A percentile compares a stretch with the other conserved stretches of the same genome.
phyloP scores from a whole-genome alignment of 1,284 basidiomycete genomes.

The Rhodotorula sp. region DNA sequence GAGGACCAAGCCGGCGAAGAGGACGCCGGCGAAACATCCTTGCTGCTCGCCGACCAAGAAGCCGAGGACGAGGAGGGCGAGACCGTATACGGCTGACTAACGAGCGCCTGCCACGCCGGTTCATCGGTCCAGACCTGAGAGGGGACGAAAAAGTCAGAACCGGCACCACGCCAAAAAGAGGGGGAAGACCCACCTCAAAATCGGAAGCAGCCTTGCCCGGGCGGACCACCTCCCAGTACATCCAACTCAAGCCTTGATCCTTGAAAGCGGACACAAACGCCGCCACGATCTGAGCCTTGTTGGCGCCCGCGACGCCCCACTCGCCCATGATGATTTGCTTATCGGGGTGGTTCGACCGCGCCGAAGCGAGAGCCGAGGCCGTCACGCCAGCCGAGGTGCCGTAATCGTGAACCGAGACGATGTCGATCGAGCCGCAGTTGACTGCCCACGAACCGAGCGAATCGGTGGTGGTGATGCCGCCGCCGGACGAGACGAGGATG shows the following conservation, averaged over 20 bases:
- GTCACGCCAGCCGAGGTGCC: slow-evolving; percentile 49
- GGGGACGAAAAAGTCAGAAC: background rate
- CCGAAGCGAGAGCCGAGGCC: slow-evolving; percentile 43
- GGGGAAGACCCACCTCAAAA: slow-evolving; percentile 37
- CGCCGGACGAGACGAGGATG: slow-evolving; percentile 43
- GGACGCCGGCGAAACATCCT: background rate
- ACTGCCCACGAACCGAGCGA: slow-evolving; percentile 51
- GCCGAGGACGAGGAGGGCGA: background rate
- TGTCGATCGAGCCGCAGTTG: slow-evolving; percentile 49
- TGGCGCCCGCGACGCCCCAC: slow-evolving; percentile 51
- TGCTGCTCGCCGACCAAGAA: background rate
- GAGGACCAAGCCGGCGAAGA: background rate
- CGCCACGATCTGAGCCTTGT: slow-evolving; percentile 50
- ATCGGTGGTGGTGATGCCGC: slow-evolving; percentile 50
- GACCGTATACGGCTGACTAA: slow-evolving; percentile 19
- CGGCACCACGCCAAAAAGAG: no score
- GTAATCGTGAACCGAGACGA: slow-evolving; percentile 53
- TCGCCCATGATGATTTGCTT: slow-evolving; percentile 48
- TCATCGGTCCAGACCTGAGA: slow-evolving; percentile 42
- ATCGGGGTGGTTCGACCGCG: slow-evolving; percentile 35
- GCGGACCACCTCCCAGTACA: slow-evolving; percentile 46
- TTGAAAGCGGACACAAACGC: slow-evolving; percentile 49
- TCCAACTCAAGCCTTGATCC: slow-evolving; percentile 44
- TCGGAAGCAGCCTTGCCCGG: slow-evolving; percentile 39
- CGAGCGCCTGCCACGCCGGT: slow-evolving; percentile 38